Percentiles rank a stretch among this genome's conserved stretches.
Evolutionary conservation across 495 filamentous ascomycete genomes (phyloP).

Genomic region (Oleoguttula mirabilis): DNA sequence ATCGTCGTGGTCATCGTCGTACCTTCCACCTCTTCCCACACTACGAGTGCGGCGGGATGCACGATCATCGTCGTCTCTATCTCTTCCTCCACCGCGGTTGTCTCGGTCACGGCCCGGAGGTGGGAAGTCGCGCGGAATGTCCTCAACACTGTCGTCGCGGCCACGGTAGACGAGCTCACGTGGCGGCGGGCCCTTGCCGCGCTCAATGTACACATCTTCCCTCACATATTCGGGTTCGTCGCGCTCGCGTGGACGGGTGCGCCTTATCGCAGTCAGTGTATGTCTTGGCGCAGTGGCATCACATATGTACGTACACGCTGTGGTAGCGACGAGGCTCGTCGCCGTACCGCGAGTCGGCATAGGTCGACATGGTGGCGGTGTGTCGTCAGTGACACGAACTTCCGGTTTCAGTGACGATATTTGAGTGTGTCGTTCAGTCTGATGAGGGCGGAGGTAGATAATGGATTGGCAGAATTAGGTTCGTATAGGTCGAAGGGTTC

Average conservation of each 20-base stretch:
- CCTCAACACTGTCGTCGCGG: conserved; percentile 34
- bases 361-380: conserved; percentile 18
- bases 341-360: conserved; percentile 16
- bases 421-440: too few relatives aligned
- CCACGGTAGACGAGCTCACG: conserved; percentile 31
- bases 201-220: conserved; percentile 33
- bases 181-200: conserved; percentile 27
- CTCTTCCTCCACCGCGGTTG: conserved; percentile 7
- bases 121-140: conserved; percentile 34
- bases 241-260: conserved; percentile 27
- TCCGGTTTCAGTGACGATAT: too few relatives aligned
- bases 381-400: background rate
- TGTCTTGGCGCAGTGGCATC: background rate
- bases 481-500: too few relatives aligned
- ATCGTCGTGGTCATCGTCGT: conserved; percentile 26
- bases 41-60: conserved; percentile 23
- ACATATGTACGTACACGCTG: conserved; percentile 9
- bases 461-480: too few relatives aligned
- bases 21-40: conserved; percentile 19
- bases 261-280: conserved; percentile 1
- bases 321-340: conserved; percentile 23
- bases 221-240: conserved; percentile 32
- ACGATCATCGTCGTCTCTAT: conserved; percentile 29
- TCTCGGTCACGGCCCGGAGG: conserved; percentile 23
- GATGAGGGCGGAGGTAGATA: too few relatives aligned